Evolutionary conservation across 176 grass and related monocot species (phyloP).

Genomic region (Oryza rufipogon): DNA sequence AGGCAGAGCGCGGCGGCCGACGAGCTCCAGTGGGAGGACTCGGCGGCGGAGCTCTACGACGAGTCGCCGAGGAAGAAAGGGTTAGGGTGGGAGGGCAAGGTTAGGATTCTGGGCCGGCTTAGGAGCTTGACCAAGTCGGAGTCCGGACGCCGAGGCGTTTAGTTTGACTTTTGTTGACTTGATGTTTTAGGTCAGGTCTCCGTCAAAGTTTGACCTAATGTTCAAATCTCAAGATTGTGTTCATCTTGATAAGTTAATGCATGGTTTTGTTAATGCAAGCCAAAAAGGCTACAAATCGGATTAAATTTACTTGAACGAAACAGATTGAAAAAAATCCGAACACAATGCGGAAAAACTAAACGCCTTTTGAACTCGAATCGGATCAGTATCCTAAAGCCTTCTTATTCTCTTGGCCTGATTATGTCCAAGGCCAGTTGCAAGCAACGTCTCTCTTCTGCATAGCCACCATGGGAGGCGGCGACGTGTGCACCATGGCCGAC

Average conservation of each 20-base stretch:
- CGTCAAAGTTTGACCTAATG: background rate
- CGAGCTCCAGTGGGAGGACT: constrained; percentile 58
- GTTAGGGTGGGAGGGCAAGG: constrained; percentile 82
- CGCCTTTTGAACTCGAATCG: background rate
- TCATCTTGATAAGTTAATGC: background rate
- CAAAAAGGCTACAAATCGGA: background rate
- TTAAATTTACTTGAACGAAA: too few relatives aligned
- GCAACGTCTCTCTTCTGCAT: background rate
- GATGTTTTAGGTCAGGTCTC: constrained; percentile 12
- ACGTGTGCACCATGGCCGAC: background rate
- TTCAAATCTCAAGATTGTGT: background rate
- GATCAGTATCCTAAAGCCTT: background rate
- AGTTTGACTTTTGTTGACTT: constrained; percentile 31
- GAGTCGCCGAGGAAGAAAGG: constrained; percentile 80
- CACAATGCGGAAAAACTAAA: background rate
- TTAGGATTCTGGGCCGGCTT: constrained; percentile 80
- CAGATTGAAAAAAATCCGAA: background rate
- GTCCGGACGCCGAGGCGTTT: constrained; percentile 74
- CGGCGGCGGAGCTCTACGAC: constrained; percentile 68
- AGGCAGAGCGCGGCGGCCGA: constrained; percentile 35
- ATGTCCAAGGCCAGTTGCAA: background rate
- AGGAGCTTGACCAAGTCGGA: constrained; percentile 95
- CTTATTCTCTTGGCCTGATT: too few relatives aligned
- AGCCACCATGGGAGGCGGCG: background rate
- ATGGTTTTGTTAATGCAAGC: constrained; percentile 14